Percentiles rank a stretch among this genome's conserved stretches.
Evolutionary conservation across 1,139 yeast species (phyloP).

Genomic region (Protomyces arabidopsidicola): DNA sequence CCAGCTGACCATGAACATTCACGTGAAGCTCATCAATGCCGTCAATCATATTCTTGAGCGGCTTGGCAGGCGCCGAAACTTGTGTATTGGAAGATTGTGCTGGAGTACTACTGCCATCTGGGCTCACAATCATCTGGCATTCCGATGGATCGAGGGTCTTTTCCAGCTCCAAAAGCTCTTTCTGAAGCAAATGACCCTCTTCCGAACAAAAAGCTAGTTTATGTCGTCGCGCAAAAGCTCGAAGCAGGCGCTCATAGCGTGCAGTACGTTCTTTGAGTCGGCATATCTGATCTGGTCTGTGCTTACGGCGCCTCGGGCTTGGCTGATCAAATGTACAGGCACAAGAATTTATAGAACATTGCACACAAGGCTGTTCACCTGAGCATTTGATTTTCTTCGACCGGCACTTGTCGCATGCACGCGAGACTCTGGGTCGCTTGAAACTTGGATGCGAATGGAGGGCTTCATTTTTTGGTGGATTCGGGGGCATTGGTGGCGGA

Average conservation of each 20-base stretch:
- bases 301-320: conserved; percentile 53
- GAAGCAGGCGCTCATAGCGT: conserved; percentile 42
- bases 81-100: background rate
- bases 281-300: conserved; percentile 38
- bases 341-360: conserved; percentile 82
- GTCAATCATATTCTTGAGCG: conserved; percentile 35
- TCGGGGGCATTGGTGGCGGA: background rate
- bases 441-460: background rate
- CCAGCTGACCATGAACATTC: conserved; percentile 35
- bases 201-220: conserved; percentile 43
- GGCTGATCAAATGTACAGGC: conserved; percentile 48
- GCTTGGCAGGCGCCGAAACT: conserved; percentile 23
- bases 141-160: background rate
- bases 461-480: background rate
- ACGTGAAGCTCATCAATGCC: conserved; percentile 34
- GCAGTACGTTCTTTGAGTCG: conserved; percentile 41
- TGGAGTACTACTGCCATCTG: background rate
- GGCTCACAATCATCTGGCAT: conserved; percentile 3
- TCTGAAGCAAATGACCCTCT: conserved; percentile 28
- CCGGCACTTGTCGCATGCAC: conserved; percentile 76
- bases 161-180: background rate
- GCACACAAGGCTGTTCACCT: conserved; percentile 64
- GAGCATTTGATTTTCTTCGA: conserved; percentile 77
- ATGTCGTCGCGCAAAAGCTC: conserved; percentile 35
- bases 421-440: conserved; percentile 71